Base-by-base conservation (phyloP, 257 asterid species). In the Eustoma russellianum region DNA sequence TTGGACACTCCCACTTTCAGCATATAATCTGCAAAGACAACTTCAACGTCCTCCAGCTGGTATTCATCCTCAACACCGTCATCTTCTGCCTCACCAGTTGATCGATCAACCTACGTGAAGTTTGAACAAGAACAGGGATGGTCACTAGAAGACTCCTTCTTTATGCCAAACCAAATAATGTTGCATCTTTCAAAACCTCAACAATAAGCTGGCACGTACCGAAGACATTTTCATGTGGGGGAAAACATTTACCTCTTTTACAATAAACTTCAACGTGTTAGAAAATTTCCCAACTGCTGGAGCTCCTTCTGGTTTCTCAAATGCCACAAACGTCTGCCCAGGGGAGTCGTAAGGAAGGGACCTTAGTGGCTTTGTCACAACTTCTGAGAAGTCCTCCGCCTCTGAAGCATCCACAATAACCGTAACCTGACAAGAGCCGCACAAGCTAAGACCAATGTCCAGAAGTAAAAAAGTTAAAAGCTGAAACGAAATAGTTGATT, bases 61-160 rank as follows among this genome's bases (percentile, higher is more conserved):
- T 93, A 93, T 64, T 88, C 96, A 63, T 93, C 99, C 75, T 92
- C 99, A 58, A 83, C 94, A 0, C 94, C 95, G 66, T 92, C 97
- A n/a, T 92, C 99, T 68, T 88, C 97, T 40, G 83, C 84, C 67
- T 92, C 99, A n/a, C 99, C 97, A 50, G 94, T 88, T 30, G 97
- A 76, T 60, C 88, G 62, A 67, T 92, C 99, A 66, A 92, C 97
- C 99, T 92, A 57, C 12, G 43, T 38, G 43, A 4, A 38, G 12
- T 38, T 38, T 11, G 12, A 38, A 52, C 17, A 44, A 44, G 33
- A 13, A 15, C 40, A 17, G 3, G 59, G 53, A 35, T 12, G 52
- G 16, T 33, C 17, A 35, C 40, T 55, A 19, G 2, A 38, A 11
- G 7, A 38, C 12, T 8, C 7, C 7, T 38, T 7, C 9, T 38